phyloP scores from a whole-genome alignment of 768 basidiomycete genomes.

The Bullera alba region DNA sequence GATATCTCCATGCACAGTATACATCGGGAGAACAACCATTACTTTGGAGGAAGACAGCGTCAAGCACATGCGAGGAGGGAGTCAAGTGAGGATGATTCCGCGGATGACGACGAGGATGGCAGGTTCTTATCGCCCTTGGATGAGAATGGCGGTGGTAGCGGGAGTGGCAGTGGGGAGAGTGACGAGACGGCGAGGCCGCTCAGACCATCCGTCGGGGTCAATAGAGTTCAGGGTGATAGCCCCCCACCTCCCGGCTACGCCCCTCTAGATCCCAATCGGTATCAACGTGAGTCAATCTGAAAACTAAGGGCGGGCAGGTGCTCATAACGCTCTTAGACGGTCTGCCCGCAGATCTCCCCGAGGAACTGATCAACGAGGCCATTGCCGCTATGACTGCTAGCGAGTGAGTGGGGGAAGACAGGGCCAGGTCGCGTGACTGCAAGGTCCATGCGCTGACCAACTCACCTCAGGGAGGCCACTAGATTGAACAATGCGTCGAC shows the following conservation, averaged over 20 bases:
- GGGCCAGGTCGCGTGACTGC: background rate
- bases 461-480: no score
- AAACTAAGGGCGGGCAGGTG: background rate
- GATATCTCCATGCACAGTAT: slow-evolving; percentile 49
- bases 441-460: background rate
- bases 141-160: slow-evolving; percentile 13
- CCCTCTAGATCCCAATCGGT: slow-evolving; percentile 39
- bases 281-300: slow-evolving; percentile 24
- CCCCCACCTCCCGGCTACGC: slow-evolving; percentile 44
- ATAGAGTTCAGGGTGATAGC: slow-evolving; percentile 16
- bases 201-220: background rate
- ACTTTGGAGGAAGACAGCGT: slow-evolving; percentile 33
- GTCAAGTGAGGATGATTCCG: slow-evolving; percentile 5
- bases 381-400: slow-evolving; percentile 54
- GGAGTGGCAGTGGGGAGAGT: slow-evolving; percentile 26
- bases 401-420: slow-evolving; percentile 1
- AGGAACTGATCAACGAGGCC: slow-evolving; percentile 83
- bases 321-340: slow-evolving; percentile 64
- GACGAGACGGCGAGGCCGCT: slow-evolving; percentile 30
- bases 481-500: no score
- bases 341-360: slow-evolving; percentile 86
- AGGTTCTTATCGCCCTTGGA: no score
- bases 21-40: slow-evolving; percentile 25
- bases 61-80: background rate
- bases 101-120: slow-evolving; percentile 8